Conservation (phyloP, 768 basidiomycete genomes). For the Crassisporium funariophilum region DNA sequence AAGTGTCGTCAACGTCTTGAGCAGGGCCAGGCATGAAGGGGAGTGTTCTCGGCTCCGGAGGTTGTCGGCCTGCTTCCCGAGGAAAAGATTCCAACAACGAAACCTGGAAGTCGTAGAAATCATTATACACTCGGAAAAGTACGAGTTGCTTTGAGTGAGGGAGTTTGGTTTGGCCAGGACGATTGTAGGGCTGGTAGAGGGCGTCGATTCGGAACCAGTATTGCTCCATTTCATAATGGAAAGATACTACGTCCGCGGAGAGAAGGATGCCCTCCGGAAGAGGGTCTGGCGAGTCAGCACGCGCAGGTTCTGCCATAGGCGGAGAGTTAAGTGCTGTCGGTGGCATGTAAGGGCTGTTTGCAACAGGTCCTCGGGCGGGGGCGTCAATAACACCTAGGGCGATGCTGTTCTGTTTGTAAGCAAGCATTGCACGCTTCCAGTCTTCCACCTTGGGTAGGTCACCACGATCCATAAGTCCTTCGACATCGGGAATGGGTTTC, state of each 20-base stretch:
- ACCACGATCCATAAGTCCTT: slow-evolving; percentile 80
- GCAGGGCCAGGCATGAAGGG: slow-evolving; percentile 98
- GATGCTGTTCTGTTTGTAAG: slow-evolving; percentile 96
- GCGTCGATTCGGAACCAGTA: slow-evolving; percentile 98
- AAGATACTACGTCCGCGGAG: slow-evolving; percentile 90
- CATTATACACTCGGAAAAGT: slow-evolving; percentile 94
- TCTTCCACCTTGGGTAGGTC: slow-evolving; percentile 96
- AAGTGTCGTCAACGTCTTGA: slow-evolving; percentile 75
- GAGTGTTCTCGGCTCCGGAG: slow-evolving; percentile 69
- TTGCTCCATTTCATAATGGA: slow-evolving; percentile 93
- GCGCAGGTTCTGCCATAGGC: slow-evolving; percentile 32
- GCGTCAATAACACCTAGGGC: slow-evolving; percentile 88
- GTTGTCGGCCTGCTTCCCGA: slow-evolving; percentile 82
- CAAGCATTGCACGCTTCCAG: slow-evolving; percentile 95
- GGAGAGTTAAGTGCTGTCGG: slow-evolving; percentile 29
- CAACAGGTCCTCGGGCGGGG: slow-evolving; percentile 41
- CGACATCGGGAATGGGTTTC: slow-evolving; percentile 72
- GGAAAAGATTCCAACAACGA: slow-evolving; percentile 85
- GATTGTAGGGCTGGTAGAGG: slow-evolving; percentile 80
- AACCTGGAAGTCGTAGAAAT: slow-evolving; percentile 98
- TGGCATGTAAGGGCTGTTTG: slow-evolving; percentile 42
- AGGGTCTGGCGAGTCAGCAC: slow-evolving; percentile 44
- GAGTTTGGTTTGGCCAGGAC: slow-evolving; percentile 53
- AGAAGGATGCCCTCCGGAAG: slow-evolving; percentile 85
- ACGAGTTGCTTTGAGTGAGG: slow-evolving; percentile 78